Conservation (phyloP, 2,329 filamentous ascomycete species). For the Arthrobotrys megalospora region DNA sequence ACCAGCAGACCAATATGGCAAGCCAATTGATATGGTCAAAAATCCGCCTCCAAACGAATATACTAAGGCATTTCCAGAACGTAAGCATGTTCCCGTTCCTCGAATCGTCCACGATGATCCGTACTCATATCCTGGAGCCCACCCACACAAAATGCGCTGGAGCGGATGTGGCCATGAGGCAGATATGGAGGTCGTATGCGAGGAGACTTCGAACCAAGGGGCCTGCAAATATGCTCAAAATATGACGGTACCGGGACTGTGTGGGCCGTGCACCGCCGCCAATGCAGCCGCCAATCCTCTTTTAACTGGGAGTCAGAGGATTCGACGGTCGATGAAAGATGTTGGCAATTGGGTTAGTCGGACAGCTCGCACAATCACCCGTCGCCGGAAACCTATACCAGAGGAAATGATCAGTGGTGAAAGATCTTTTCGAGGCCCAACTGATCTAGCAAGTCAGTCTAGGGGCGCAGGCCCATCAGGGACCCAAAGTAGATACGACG, state of each 20-base stretch:
- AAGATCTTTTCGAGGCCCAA: background rate
- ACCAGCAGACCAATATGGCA: background rate
- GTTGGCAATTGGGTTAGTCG: slow-evolving; percentile 35
- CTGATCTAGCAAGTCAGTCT: background rate
- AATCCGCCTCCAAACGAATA: background rate
- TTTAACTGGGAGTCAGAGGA: background rate
- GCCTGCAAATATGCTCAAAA: slow-evolving; percentile 20
- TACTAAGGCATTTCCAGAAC: background rate
- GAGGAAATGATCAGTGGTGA: background rate
- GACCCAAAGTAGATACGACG: background rate
- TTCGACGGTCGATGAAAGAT: slow-evolving; percentile 31
- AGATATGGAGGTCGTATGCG: slow-evolving; percentile 31
- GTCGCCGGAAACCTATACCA: slow-evolving; percentile 15
- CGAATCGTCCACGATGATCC: slow-evolving; percentile 26
- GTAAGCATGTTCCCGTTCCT: slow-evolving; percentile 29
- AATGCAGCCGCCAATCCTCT: background rate
- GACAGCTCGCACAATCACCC: slow-evolving; percentile 32
- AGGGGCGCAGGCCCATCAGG: background rate
- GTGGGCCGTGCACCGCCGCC: background rate
- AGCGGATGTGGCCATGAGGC: slow-evolving; percentile 26
- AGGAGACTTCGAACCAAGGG: slow-evolving; percentile 9
- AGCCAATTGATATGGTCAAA: background rate
- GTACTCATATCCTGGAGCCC: slow-evolving; percentile 18
- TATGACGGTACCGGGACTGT: background rate
- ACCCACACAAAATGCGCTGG: slow-evolving; percentile 38